Evolutionary conservation across 805 yeast species (phyloP).

Genomic region (Yarrowia keelungensis): DNA sequence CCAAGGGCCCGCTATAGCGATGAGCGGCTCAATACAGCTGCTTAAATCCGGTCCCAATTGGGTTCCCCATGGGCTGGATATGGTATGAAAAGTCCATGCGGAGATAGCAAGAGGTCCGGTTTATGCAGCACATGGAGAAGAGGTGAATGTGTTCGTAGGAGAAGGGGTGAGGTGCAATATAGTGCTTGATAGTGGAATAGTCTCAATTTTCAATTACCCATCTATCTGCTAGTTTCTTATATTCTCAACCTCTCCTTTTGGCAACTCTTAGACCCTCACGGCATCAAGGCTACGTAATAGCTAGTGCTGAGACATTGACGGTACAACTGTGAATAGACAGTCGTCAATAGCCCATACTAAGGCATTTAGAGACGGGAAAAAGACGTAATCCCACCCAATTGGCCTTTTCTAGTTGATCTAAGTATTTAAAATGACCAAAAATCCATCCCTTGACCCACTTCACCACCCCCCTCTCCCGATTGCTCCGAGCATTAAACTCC

Average conservation of each 20-base stretch:
- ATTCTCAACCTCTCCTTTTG: no score
- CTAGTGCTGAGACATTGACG: conserved; percentile 2
- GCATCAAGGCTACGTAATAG: not conserved
- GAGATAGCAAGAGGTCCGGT: conserved; percentile 4
- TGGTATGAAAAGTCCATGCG: not conserved
- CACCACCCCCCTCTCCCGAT: not conserved
- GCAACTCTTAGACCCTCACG: not conserved
- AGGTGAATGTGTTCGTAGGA: no score
- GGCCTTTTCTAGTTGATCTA: not conserved
- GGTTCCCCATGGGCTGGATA: not conserved
- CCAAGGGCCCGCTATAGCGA: not conserved
- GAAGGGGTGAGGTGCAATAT: no score
- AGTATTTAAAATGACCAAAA: no score
- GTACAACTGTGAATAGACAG: not conserved
- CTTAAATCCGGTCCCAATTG: conserved; percentile 15
- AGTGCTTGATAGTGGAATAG: no score
- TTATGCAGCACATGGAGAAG: not conserved
- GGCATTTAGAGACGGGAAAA: not conserved
- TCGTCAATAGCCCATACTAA: not conserved
- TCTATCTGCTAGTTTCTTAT: no score
- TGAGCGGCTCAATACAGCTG: not conserved
- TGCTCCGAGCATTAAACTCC: conserved; percentile 32
- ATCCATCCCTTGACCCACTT: not conserved
- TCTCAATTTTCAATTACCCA: no score
- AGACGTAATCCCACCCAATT: not conserved